These are phyloP conservation scores for Cyclotella sp. DNA, from an alignment of 108 stramenopile species.

Conservation along the genomic window DNA sequence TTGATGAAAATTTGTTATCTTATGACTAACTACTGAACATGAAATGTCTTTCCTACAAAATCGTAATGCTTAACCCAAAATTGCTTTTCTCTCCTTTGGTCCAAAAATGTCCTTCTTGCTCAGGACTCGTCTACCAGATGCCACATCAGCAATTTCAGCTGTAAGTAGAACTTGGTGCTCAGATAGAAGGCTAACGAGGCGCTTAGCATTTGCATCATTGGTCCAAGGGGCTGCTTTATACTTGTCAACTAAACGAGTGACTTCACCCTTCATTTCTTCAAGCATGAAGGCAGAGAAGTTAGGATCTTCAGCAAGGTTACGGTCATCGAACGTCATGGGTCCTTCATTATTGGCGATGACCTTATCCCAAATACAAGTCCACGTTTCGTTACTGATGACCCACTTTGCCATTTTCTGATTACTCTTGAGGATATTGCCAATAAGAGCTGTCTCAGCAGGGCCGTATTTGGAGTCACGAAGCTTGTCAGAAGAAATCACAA, in stretches of 20 bases:
- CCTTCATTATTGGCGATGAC: not conserved
- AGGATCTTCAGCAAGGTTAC: not conserved
- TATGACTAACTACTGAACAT: too few relatives aligned
- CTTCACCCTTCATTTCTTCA: constrained; percentile 8
- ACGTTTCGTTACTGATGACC: not conserved
- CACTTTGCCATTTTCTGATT: not conserved
- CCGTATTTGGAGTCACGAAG: not conserved
- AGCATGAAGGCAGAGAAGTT: constrained; percentile 5
- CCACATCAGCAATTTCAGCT: constrained; percentile 4
- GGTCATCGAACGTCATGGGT: not conserved
- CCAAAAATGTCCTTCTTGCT: constrained; percentile 9
- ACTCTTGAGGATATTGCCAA: not conserved
- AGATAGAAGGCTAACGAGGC: constrained; percentile 4
- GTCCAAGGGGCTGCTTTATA: constrained; percentile 5
- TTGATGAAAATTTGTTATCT: too few relatives aligned
- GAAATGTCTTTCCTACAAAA: not conserved
- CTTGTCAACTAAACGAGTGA: constrained; percentile 8
- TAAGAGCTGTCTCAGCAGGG: not conserved
- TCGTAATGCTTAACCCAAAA: not conserved
- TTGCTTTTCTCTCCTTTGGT: constrained; percentile 8
- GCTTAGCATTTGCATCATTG: not conserved
- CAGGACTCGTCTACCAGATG: not conserved
- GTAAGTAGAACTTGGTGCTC: constrained; percentile 1
- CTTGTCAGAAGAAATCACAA: not conserved
- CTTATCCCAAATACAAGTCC: not conserved